A percentile compares a stretch with the other conserved stretches of the same genome.
Conservation (phyloP, 495 filamentous ascomycete species). For the Usnea hakonensis region DNA sequence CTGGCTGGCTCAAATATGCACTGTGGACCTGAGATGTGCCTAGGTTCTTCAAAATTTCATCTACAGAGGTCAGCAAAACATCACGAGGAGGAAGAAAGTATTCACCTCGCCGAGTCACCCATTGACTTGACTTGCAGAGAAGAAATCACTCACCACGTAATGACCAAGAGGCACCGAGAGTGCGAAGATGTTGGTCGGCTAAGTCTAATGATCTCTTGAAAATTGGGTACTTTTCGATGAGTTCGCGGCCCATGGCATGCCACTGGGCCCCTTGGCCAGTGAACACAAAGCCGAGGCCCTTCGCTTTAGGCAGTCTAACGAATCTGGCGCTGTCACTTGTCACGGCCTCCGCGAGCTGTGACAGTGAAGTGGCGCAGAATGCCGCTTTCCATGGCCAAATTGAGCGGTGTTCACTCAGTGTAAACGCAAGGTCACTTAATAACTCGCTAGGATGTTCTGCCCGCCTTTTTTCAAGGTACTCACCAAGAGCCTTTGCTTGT, state of each 20-base stretch:
- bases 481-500: neutral
- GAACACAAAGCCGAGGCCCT: conserved; percentile 8
- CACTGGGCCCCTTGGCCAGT: conserved; percentile 45
- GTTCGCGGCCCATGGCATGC: conserved; percentile 46
- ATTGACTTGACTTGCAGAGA: neutral
- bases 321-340: conserved; percentile 16
- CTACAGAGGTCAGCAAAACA: neutral
- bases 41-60: conserved; percentile 1
- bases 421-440: conserved; percentile 26
- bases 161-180: neutral
- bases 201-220: neutral
- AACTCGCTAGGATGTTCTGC: neutral
- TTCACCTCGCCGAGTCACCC: neutral
- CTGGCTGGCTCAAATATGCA: conserved; percentile 22
- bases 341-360: conserved; percentile 6
- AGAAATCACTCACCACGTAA: neutral
- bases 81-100: neutral
- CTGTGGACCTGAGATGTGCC: conserved; percentile 18
- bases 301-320: neutral
- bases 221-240: neutral
- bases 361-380: conserved; percentile 14
- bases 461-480: neutral
- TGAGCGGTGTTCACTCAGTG: conserved; percentile 27
- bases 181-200: neutral
- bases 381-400: conserved; percentile 24